These are phyloP conservation scores for Coemansia javaensis DNA, from an alignment of 192 early-diverging fungal species.

Conservation along the genomic window DNA sequence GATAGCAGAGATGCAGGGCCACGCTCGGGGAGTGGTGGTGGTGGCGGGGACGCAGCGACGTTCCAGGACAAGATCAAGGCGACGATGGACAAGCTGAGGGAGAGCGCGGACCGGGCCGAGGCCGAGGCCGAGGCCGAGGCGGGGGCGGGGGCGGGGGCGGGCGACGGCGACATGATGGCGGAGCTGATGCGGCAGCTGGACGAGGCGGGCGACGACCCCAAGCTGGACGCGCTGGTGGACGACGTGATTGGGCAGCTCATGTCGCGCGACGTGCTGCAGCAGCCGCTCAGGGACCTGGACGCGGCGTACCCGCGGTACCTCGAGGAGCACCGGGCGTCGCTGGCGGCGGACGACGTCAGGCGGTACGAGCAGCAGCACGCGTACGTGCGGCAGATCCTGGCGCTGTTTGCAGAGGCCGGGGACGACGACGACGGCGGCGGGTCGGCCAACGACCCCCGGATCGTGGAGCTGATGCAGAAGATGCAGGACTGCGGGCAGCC, in stretches of 20 bases:
- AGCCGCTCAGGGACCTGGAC: constrained; percentile 91
- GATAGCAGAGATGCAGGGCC: too few relatives aligned
- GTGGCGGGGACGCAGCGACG: constrained; percentile 16
- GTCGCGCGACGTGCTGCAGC: constrained; percentile 90
- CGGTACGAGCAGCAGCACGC: constrained; percentile 76
- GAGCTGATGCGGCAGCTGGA: constrained; percentile 84
- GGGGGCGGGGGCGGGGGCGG: constrained; percentile 47
- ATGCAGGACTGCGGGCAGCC: constrained; percentile 98
- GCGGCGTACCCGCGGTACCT: constrained; percentile 88
- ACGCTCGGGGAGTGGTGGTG: too few relatives aligned
- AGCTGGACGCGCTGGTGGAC: constrained; percentile 83
- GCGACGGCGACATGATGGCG: constrained; percentile 76
- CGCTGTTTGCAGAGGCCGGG: constrained; percentile 62
- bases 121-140: constrained; percentile 53
- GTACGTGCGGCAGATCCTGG: constrained; percentile 76
- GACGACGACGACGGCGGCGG: too few relatives aligned
- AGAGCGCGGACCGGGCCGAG: constrained; percentile 78
- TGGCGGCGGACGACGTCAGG: constrained; percentile 64
- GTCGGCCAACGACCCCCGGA: constrained; percentile 66
- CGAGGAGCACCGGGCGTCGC: constrained; percentile 66
- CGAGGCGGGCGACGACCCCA: constrained; percentile 63
- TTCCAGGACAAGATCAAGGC: constrained; percentile 89
- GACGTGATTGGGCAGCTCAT: constrained; percentile 88
- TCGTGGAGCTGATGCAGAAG: constrained; percentile 93
- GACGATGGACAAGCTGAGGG: constrained; percentile 85